Conservation (phyloP, 257 asterid genomes). For the Gentiana dahurica region DNA sequence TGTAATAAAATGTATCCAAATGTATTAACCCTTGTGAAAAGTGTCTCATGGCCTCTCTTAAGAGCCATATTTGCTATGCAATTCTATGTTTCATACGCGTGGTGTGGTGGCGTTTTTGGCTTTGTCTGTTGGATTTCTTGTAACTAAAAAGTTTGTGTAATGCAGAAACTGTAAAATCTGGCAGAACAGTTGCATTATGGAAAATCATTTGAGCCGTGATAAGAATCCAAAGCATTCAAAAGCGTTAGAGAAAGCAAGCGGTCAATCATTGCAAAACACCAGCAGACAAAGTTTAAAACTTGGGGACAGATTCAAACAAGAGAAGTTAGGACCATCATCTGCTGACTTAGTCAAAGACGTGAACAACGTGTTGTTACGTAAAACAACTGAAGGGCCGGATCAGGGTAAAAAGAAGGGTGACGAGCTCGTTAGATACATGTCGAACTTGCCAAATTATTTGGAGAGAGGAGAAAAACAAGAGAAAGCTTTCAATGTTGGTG, state of each 20-base stretch:
- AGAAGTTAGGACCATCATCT: constrained; percentile 17
- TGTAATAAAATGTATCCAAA: neutral
- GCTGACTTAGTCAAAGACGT: constrained; percentile 21
- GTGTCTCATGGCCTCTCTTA: too few species aligned
- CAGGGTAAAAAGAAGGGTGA: constrained; percentile 21
- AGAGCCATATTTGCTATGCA: too few species aligned
- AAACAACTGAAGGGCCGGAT: constrained; percentile 20
- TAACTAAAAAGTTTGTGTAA: constrained; percentile 9
- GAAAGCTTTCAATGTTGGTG: constrained; percentile 59
- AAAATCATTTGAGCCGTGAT: constrained; percentile 16
- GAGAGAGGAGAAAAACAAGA: constrained; percentile 50
- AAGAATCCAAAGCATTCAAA: constrained; percentile 13
- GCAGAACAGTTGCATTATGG: constrained; percentile 19
- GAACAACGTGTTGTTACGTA: neutral
- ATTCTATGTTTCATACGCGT: neutral
- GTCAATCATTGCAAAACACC: constrained; percentile 9
- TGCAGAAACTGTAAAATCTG: neutral
- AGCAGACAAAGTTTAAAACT: constrained; percentile 25
- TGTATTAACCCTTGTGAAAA: too few species aligned
- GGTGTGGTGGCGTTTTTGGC: neutral
- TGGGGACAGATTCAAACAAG: constrained; percentile 42
- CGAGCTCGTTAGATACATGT: constrained; percentile 78
- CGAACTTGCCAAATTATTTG: constrained; percentile 60
- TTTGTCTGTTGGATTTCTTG: neutral
- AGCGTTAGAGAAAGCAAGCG: constrained; percentile 8